phyloP scores from a whole-genome alignment of 2,329 filamentous ascomycete genomes.

The Ceratocystis alfenasii region DNA sequence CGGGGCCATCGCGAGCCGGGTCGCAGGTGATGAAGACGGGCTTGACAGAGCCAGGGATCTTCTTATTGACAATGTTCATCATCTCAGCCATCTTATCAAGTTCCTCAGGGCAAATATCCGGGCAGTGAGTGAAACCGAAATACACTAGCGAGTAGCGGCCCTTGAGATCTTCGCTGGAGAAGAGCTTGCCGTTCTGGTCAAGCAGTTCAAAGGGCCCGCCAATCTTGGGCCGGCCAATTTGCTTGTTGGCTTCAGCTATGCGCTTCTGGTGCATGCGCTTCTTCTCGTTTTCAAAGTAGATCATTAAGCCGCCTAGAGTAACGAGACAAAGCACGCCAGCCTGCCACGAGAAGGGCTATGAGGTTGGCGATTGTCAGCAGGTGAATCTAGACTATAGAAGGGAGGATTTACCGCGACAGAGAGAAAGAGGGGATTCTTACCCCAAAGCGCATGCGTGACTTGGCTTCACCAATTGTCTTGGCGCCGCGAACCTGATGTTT shows the following conservation, averaged over 20 bases:
- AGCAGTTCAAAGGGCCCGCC: constrained; percentile 73
- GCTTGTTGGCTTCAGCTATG: constrained; percentile 84
- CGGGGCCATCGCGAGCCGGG: constrained; percentile 76
- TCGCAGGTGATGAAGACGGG: constrained; percentile 95
- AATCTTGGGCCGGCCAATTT: constrained; percentile 83
- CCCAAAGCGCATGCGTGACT: constrained; percentile 45
- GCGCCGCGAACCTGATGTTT: constrained; percentile 26
- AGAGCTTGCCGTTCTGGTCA: constrained; percentile 67
- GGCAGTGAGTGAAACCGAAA: constrained; percentile 96
- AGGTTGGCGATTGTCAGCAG: neutral
- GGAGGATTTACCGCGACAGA: neutral
- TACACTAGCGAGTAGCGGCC: constrained; percentile 82
- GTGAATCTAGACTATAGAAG: neutral
- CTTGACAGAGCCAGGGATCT: constrained; percentile 43
- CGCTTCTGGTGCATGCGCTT: constrained; percentile 77
- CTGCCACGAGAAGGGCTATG: constrained; percentile 83
- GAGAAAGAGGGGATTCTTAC: constrained; percentile 31
- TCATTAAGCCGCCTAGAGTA: constrained; percentile 63
- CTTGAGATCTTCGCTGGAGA: constrained; percentile 69
- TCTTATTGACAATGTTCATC: constrained; percentile 58
- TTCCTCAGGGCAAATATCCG: constrained; percentile 97
- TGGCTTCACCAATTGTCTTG: constrained; percentile 48
- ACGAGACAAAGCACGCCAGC: constrained; percentile 74
- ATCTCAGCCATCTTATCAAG: constrained; percentile 98
- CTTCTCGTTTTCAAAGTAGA: constrained; percentile 93